Evolutionary conservation across 306 rosid genomes (phyloP).

Genomic region (Mimosa bimucronata): DNA sequence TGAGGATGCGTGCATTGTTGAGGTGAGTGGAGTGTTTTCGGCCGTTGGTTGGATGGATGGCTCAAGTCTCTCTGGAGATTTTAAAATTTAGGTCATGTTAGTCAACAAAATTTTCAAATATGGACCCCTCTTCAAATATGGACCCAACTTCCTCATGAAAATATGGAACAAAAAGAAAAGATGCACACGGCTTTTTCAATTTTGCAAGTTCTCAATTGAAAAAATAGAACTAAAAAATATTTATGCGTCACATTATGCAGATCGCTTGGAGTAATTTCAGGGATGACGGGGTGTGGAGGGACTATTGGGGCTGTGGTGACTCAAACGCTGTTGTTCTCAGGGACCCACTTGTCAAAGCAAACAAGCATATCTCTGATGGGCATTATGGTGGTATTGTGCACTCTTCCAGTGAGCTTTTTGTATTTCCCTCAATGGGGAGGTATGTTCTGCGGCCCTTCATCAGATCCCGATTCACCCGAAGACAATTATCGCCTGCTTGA

Average conservation of each 20-base stretch:
- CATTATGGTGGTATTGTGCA: constrained; percentile 46
- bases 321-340: constrained; percentile 55
- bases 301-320: constrained; percentile 64
- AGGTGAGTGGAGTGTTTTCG: too few relatives aligned
- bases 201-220: background rate
- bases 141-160: background rate
- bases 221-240: background rate
- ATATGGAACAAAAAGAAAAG: background rate
- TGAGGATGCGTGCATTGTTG: too few relatives aligned
- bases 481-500: constrained; percentile 37
- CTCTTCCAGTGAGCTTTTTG: constrained; percentile 49
- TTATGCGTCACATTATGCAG: constrained; percentile 34
- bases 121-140: background rate
- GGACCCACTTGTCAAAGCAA: constrained; percentile 42
- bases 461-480: constrained; percentile 4
- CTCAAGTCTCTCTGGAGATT: too few relatives aligned
- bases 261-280: constrained; percentile 68
- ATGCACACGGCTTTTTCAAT: too few relatives aligned
- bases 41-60: too few relatives aligned
- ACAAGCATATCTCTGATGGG: constrained; percentile 67
- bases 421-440: constrained; percentile 62
- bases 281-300: constrained; percentile 73
- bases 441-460: constrained; percentile 55
- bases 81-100: too few relatives aligned
- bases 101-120: background rate